phyloP scores from a whole-genome alignment of 805 yeast genomes.

The Komagataella pastoris region DNA sequence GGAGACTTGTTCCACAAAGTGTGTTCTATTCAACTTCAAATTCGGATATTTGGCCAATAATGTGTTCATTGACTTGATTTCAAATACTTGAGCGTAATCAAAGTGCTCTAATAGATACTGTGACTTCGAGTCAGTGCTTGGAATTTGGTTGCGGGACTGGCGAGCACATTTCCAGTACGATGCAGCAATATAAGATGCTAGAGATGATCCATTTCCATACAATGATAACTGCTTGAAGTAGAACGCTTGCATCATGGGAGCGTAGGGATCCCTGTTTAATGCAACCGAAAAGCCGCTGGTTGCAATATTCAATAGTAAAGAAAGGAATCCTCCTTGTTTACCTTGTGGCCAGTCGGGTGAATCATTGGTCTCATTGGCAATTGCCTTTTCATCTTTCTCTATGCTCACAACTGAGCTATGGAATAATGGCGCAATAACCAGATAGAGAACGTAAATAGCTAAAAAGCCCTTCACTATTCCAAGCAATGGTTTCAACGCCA shows the following conservation, averaged over 20 bases:
- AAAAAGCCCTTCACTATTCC: conserved; percentile 14
- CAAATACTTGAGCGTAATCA: not conserved
- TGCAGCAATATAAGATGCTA: not conserved
- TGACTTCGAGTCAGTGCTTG: not conserved
- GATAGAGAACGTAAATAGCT: conserved; percentile 9
- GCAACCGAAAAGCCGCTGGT: not conserved
- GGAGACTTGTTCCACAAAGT: not conserved
- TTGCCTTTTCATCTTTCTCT: not conserved
- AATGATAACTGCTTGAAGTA: conserved; percentile 6
- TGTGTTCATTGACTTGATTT: not conserved
- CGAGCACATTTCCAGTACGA: not conserved
- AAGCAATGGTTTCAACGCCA: conserved; percentile 12
- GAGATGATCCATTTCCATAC: not conserved
- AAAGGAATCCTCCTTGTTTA: not conserved
- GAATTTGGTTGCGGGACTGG: not conserved
- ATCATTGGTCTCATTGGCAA: not conserved
- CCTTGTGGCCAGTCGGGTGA: not conserved
- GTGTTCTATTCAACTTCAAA: not conserved
- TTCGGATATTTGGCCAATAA: not conserved
- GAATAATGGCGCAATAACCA: not conserved
- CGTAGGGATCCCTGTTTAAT: not conserved
- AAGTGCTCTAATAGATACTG: not conserved
- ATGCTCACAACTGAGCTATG: not conserved
- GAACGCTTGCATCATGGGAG: conserved; percentile 11
- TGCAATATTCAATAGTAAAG: not conserved